Evolutionary conservation across 1,284 basidiomycete species (phyloP).

Genomic region (Ustilago xerochloae): DNA sequence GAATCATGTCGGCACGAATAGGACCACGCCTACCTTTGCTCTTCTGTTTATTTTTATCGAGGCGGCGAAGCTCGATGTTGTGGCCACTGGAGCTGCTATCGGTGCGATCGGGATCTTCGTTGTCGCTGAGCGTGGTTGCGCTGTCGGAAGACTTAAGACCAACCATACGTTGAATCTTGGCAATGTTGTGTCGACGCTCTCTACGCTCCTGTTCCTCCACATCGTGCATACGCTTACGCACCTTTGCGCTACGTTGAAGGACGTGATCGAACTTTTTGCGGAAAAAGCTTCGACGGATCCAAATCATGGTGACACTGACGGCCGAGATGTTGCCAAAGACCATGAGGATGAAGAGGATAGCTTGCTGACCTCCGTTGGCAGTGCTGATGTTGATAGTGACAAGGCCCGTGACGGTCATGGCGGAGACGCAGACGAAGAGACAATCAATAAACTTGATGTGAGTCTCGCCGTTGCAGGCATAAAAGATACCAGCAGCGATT

Average conservation of each 20-base stretch:
- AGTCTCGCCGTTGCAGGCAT: slow-evolving; percentile 65
- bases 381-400: slow-evolving; percentile 79
- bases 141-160: slow-evolving; percentile 49
- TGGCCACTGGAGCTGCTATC: slow-evolving; percentile 50
- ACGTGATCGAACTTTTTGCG: slow-evolving; percentile 56
- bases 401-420: slow-evolving; percentile 82
- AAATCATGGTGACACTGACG: slow-evolving; percentile 66
- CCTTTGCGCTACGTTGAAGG: slow-evolving; percentile 49
- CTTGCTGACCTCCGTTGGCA: slow-evolving; percentile 81
- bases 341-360: slow-evolving; percentile 72
- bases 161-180: slow-evolving; percentile 54
- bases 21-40: slow-evolving; percentile 49
- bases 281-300: slow-evolving; percentile 65
- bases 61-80: slow-evolving; percentile 28
- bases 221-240: slow-evolving; percentile 61
- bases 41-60: slow-evolving; percentile 44
- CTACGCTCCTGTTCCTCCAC: slow-evolving; percentile 64
- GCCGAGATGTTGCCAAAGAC: slow-evolving; percentile 65
- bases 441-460: slow-evolving; percentile 76
- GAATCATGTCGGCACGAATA: slow-evolving; percentile 65
- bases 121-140: slow-evolving; percentile 38
- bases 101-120: slow-evolving; percentile 32
- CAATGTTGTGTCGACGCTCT: slow-evolving; percentile 45
- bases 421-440: slow-evolving; percentile 80
- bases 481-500: slow-evolving; percentile 77